These are phyloP conservation scores for Phytophthora foliorum DNA, from an alignment of 352 stramenopile genomes.

Conservation along the genomic window DNA sequence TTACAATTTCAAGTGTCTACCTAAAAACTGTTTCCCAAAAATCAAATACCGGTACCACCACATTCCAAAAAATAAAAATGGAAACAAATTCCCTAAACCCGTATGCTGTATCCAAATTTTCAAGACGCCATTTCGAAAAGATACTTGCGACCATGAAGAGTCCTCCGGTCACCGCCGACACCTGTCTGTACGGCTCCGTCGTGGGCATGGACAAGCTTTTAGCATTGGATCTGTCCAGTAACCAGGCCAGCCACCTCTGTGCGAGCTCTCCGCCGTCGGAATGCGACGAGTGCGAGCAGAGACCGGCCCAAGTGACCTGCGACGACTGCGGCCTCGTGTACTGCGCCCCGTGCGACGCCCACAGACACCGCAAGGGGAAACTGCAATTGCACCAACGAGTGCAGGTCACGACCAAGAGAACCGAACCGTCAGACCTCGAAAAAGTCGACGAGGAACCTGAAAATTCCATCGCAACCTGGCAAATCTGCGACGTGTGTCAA, in stretches of 20 bases:
- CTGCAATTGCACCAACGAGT: conserved; percentile 73
- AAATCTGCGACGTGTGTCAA: conserved; percentile 50
- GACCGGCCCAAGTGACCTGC: conserved; percentile 55
- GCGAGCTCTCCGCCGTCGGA: conserved; percentile 14
- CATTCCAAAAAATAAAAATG: no score
- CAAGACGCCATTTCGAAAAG: conserved; percentile 2
- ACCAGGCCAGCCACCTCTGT: conserved; percentile 20
- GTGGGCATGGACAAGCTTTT: conserved; percentile 43
- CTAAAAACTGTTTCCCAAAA: no score
- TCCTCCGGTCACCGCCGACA: conserved; percentile 24
- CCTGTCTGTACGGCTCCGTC: conserved; percentile 56
- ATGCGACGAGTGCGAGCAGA: conserved; percentile 84
- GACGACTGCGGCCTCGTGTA: conserved; percentile 83
- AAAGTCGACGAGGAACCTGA: conserved; percentile 7
- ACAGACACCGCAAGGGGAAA: conserved; percentile 86
- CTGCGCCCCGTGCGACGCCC: conserved; percentile 69
- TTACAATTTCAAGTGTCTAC: conserved; percentile 5
- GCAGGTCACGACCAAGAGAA: conserved; percentile 17
- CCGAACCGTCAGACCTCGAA: conserved; percentile 12
- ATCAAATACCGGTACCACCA: no score
- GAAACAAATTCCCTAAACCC: not conserved
- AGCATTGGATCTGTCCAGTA: conserved; percentile 28
- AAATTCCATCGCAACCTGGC: conserved; percentile 39
- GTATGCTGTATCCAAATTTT: not conserved
- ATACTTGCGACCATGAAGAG: conserved; percentile 18